Percentiles rank a stretch among this genome's conserved stretches.
phyloP scores from a whole-genome alignment of 2,329 filamentous ascomycete species.

The Aspergillus sp. region DNA sequence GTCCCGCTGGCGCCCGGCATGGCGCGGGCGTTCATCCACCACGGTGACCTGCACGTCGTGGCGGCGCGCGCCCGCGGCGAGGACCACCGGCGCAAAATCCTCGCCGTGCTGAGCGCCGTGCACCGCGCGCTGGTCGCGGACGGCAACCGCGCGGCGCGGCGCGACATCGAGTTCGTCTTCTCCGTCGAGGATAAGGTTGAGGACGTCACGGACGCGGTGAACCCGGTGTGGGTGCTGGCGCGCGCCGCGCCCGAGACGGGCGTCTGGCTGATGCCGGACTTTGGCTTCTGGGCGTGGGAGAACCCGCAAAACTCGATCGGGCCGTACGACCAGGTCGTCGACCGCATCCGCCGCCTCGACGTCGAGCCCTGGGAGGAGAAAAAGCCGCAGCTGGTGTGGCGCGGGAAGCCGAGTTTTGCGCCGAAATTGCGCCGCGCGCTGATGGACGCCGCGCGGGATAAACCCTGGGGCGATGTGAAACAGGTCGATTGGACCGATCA shows the following conservation, averaged over 20 bases:
- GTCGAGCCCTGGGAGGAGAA: constrained; percentile 36
- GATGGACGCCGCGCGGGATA: constrained; percentile 38
- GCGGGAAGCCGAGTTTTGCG: constrained; percentile 45
- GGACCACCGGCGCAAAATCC: constrained; percentile 38
- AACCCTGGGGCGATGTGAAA: constrained; percentile 50
- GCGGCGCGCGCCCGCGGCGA: constrained; percentile 30
- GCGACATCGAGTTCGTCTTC: constrained; percentile 50
- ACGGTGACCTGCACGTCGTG: constrained; percentile 33
- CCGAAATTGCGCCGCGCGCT: constrained; percentile 41
- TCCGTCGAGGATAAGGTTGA: constrained; percentile 43
- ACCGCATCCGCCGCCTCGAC: constrained; percentile 26
- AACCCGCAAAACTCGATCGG: constrained; percentile 34
- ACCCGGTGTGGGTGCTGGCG: constrained; percentile 46
- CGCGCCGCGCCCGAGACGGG: constrained; percentile 39
- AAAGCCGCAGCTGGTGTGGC: constrained; percentile 47
- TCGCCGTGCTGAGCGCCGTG: constrained; percentile 47
- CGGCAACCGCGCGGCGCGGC: constrained; percentile 30
- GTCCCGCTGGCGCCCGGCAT: constrained; percentile 32
- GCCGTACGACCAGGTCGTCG: constrained; percentile 37
- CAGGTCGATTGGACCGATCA: constrained; percentile 40
- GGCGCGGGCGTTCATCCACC: constrained; percentile 33
- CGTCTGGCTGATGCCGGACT: constrained; percentile 53
- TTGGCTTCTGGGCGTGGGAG: constrained; percentile 53
- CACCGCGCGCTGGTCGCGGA: constrained; percentile 48
- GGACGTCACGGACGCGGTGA: constrained; percentile 36